phyloP scores from a whole-genome alignment of 106 monocot species.

The Vanilla planifolia region DNA sequence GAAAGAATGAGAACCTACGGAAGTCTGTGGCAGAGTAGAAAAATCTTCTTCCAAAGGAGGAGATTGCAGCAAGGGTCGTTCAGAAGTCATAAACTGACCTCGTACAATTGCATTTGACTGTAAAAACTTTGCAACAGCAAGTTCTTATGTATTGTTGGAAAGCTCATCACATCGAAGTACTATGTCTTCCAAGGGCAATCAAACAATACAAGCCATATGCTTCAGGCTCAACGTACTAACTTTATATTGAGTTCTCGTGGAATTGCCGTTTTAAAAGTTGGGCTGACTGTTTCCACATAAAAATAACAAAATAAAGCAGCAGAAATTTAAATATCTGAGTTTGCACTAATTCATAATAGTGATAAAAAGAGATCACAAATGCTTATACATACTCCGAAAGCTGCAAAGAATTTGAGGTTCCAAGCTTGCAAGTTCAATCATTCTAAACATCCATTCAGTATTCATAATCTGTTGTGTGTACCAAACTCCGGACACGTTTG shows the following conservation, averaged over 20 bases:
- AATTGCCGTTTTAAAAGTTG: neutral
- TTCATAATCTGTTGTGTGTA: too few relatives aligned
- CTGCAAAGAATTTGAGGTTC: too few relatives aligned
- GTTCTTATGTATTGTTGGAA: neutral
- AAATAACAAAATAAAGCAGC: too few relatives aligned
- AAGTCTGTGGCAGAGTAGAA: slow-evolving; percentile 1
- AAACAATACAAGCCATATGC: neutral
- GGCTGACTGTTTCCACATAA: neutral
- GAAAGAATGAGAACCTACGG: slow-evolving; percentile 8
- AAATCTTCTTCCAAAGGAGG: slow-evolving; percentile 12
- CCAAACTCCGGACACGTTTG: too few relatives aligned
- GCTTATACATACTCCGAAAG: too few relatives aligned
- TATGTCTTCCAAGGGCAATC: neutral
- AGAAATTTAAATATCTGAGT: too few relatives aligned
- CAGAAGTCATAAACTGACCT: slow-evolving; percentile 39
- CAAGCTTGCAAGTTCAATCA: too few relatives aligned
- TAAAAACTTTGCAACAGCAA: neutral
- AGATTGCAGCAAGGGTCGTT: slow-evolving; percentile 29
- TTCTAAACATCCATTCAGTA: too few relatives aligned
- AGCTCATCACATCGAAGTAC: neutral
- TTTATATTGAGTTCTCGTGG: neutral
- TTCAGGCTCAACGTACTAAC: neutral
- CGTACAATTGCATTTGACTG: slow-evolving; percentile 25
- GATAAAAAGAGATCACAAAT: too few relatives aligned
- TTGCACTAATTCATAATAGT: too few relatives aligned